Evolutionary conservation across 2,329 filamentous ascomycete genomes (phyloP), one percentile per base, ranked within the genome.

Genomic region (Xylariomycetidae sp.): DNA sequence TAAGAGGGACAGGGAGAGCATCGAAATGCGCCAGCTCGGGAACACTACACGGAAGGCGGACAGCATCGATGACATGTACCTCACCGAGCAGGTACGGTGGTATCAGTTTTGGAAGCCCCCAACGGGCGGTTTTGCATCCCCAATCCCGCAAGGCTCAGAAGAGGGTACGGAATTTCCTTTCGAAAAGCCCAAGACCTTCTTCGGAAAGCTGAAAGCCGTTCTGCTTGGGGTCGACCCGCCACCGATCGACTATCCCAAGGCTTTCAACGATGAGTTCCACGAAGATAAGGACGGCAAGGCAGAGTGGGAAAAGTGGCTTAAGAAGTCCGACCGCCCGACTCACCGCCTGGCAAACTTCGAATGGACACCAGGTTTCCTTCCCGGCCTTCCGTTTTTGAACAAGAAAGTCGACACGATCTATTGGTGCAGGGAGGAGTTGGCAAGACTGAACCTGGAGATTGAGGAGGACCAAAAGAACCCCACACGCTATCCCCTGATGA

Each of bases 371-470:
- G 44, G 46, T 24, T 95, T 84, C 82, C 78, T 95, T 56, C 82
- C 83, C 3, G 76, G 79, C 0, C 56, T 95, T n/a, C 86, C 84
- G 5, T 61, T 88, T 1, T 58, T 95, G 31, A 88, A 85, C 34
- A 82, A 86, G 56, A 95, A 96, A 59, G 89, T 95, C 2, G 92
- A 98, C 56, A 90, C 84, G 0, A 96, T 98, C 44, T 88, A 93
- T 53, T 84, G 89, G 67, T 93, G 87, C 48, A 84, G 92, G 3
- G 77, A 80, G 43, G 83, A 96, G 57, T 61, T 98, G 18, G 89
- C 92, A 13, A 77, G 85, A 10, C 67, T 96, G 13, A 98, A 96
- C 46, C 54, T 89, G 32, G 89, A 96, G 55, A 95, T 98, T 34
- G 89, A 95, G 48, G 68, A 82, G 27, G 92, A 96, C 46, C 92